Percentiles rank a stretch among this genome's conserved stretches.
These are phyloP conservation scores for Kodamaea sp. DNA, from an alignment of 1,139 yeast species.

Conservation along the genomic window DNA sequence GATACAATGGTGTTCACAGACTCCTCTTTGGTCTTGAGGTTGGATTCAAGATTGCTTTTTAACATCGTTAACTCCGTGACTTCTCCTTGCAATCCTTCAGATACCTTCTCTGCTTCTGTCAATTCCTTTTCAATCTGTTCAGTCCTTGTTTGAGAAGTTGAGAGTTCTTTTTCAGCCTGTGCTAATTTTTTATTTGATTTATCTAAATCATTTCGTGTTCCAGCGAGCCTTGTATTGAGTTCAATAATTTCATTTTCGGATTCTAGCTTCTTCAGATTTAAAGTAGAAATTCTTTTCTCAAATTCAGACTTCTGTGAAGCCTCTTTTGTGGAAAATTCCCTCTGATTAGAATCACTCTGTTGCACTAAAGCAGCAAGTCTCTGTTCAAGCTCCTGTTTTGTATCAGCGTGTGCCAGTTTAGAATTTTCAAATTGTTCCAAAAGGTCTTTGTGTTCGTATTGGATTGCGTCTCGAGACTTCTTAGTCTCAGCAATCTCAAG, in stretches of 20 bases:
- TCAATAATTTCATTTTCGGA: neutral
- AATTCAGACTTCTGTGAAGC: neutral
- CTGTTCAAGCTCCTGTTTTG: slow-evolving; percentile 7
- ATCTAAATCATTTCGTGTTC: neutral
- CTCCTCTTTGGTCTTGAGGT: neutral
- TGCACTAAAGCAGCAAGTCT: slow-evolving; percentile 1
- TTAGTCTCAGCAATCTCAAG: slow-evolving; percentile 1
- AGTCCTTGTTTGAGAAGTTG: neutral
- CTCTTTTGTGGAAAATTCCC: neutral
- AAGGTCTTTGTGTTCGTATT: neutral
- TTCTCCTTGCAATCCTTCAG: slow-evolving; percentile 1
- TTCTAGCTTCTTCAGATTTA: neutral
- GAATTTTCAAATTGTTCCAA: slow-evolving; percentile 1
- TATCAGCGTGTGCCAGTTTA: slow-evolving; percentile 8
- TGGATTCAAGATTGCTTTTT: neutral
- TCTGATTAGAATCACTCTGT: neutral
- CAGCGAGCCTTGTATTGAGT: neutral
- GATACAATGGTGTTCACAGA: neutral
- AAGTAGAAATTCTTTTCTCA: slow-evolving; percentile 1
- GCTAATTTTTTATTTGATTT: neutral
- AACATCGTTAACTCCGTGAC: neutral
- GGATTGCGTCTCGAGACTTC: slow-evolving; percentile 2
- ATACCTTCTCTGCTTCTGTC: neutral
- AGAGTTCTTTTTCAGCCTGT: neutral
- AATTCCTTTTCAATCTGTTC: neutral